Percentiles rank a stretch among this genome's conserved stretches.
Conservation (phyloP, 1,284 basidiomycete genomes). For the Trichosporon sp. region DNA sequence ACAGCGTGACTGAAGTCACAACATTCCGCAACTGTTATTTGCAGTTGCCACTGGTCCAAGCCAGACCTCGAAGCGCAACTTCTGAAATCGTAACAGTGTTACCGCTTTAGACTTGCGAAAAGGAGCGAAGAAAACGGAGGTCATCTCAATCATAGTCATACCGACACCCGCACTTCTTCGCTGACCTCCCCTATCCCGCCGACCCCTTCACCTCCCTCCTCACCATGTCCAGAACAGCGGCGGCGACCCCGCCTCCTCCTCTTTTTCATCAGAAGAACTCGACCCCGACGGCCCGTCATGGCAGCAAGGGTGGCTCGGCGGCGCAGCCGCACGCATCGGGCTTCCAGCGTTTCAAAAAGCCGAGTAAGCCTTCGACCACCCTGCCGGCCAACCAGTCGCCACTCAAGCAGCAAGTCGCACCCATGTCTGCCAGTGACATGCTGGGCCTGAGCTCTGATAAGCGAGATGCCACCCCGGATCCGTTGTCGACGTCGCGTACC, state of each 20-base stretch:
- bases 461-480: conserved; percentile 13
- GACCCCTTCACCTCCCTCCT: conserved; percentile 9
- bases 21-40: conserved; percentile 5
- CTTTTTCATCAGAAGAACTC: conserved; percentile 39
- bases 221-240: conserved; percentile 41
- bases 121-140: conserved; percentile 48
- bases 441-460: conserved; percentile 14
- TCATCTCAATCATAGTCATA: conserved; percentile 37
- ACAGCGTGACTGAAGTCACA: not conserved
- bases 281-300: conserved; percentile 39
- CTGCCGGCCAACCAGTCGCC: conserved; percentile 9
- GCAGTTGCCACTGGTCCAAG: not conserved
- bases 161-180: conserved; percentile 47
- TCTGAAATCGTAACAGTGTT: not conserved
- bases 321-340: conserved; percentile 8
- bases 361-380: not conserved
- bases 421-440: conserved; percentile 23
- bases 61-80: not conserved
- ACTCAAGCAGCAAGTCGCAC: conserved; percentile 18
- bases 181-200: conserved; percentile 33
- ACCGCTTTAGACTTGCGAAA: conserved; percentile 2
- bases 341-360: conserved; percentile 19
- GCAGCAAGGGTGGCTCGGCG: conserved; percentile 12
- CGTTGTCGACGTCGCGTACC: conserved; percentile 11
- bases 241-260: conserved; percentile 40